Conservation (phyloP, 129 eudicot genomes). For the Silybum marianum region DNA sequence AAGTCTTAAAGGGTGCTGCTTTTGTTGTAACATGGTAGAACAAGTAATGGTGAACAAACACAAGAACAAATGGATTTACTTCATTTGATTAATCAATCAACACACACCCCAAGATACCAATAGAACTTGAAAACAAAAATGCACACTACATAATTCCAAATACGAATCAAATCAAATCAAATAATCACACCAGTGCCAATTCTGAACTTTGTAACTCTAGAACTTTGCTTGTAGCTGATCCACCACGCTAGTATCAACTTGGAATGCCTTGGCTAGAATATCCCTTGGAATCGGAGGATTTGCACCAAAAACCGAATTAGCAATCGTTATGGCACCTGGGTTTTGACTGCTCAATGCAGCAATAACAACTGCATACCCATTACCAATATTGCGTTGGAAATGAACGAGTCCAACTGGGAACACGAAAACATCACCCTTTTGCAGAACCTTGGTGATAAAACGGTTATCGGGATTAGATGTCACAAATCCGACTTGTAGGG, state of each 20-base stretch:
- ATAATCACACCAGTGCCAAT: too few relatives aligned
- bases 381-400: conserved; percentile 25
- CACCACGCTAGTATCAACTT: conserved; percentile 34
- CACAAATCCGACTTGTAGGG: conserved; percentile 12
- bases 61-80: neutral
- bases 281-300: conserved; percentile 40
- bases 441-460: neutral
- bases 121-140: neutral
- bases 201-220: conserved; percentile 22
- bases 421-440: conserved; percentile 35
- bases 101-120: neutral
- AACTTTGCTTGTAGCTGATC: conserved; percentile 35
- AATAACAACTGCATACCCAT: conserved; percentile 11
- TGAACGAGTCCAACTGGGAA: conserved; percentile 32
- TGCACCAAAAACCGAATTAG: conserved; percentile 44
- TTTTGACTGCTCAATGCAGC: conserved; percentile 46
- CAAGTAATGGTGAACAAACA: neutral
- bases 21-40: neutral
- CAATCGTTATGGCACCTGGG: conserved; percentile 47
- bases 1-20: neutral
- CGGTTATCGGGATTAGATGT: neutral
- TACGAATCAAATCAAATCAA: too few relatives aligned
- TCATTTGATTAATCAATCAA: neutral
- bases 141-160: neutral
- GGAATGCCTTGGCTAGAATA: conserved; percentile 44